These are phyloP conservation scores for Dothideomycetidae sp. DNA, from an alignment of 2,329 filamentous ascomycete genomes.

Conservation along the genomic window DNA sequence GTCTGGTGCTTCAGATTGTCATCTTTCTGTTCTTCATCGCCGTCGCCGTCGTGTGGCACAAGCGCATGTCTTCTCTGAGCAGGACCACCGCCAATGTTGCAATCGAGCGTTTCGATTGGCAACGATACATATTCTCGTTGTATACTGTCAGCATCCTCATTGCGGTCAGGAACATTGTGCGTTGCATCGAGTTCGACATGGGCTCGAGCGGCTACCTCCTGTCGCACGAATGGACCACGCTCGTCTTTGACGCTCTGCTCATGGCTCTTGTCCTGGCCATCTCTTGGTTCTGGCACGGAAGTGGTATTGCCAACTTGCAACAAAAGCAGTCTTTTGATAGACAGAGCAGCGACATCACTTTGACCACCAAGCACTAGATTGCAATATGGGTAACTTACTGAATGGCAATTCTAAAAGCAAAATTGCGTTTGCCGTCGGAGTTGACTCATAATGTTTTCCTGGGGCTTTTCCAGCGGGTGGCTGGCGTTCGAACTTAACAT, in stretches of 20 bases:
- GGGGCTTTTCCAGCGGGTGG: too few relatives aligned
- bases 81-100: conserved; percentile 14
- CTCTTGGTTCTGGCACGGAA: conserved; percentile 16
- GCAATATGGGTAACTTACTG: too few relatives aligned
- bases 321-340: too few relatives aligned
- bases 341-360: too few relatives aligned
- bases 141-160: conserved; percentile 34
- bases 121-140: conserved; percentile 28
- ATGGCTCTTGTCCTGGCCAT: conserved; percentile 15
- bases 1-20: conserved; percentile 36
- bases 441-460: too few relatives aligned
- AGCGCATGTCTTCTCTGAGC: conserved; percentile 14
- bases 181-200: conserved; percentile 35
- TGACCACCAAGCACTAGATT: too few relatives aligned
- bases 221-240: conserved; percentile 29
- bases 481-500: too few relatives aligned
- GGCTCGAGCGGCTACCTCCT: conserved; percentile 33
- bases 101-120: conserved; percentile 18
- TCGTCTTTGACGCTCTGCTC: conserved; percentile 18
- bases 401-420: too few relatives aligned
- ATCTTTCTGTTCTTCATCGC: conserved; percentile 38
- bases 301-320: conserved; percentile 6
- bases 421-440: too few relatives aligned
- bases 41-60: conserved; percentile 19
- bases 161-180: conserved; percentile 34